Evolutionary conservation across 1,139 yeast species (phyloP).

Genomic region (Diutina siamensis): DNA sequence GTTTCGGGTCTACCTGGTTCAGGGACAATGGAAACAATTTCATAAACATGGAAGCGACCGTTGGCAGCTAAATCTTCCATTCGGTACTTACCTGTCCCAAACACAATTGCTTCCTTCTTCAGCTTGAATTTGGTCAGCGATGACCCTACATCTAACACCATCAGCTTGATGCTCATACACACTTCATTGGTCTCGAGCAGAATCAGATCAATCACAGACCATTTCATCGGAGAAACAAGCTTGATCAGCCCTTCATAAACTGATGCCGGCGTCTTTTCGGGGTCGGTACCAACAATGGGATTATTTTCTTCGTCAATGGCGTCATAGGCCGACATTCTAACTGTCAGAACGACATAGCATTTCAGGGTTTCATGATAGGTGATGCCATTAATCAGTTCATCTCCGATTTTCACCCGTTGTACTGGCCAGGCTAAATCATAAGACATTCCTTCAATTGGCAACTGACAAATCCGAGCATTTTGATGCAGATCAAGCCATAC

Average conservation of each 20-base stretch:
- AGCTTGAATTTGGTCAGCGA: constrained; percentile 40
- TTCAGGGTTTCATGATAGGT: constrained; percentile 64
- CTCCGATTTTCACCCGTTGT: constrained; percentile 37
- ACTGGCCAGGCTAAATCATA: constrained; percentile 61
- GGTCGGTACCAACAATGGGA: constrained; percentile 48
- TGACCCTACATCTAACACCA: constrained; percentile 42
- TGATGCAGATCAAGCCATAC: constrained; percentile 64
- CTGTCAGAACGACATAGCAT: constrained; percentile 55
- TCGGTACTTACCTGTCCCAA: constrained; percentile 70
- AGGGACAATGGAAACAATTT: constrained; percentile 76
- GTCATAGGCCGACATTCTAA: constrained; percentile 46
- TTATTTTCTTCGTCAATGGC: constrained; percentile 71
- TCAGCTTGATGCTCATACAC: constrained; percentile 45
- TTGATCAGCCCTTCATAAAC: constrained; percentile 51
- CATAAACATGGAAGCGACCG: constrained; percentile 69
- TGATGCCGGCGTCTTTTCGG: constrained; percentile 35
- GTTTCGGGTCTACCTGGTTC: constrained; percentile 86
- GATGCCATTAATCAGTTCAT: constrained; percentile 53
- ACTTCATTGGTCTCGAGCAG: constrained; percentile 61
- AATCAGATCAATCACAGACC: constrained; percentile 66
- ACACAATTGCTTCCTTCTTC: constrained; percentile 57
- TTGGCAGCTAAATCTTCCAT: constrained; percentile 77
- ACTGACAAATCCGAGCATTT: constrained; percentile 60
- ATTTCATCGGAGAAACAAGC: constrained; percentile 60
- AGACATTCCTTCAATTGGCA: constrained; percentile 34